Evolutionary conservation across 2,329 filamentous ascomycete species (phyloP), one percentile per base, ranked within the genome.

Genomic region (Clarireedia hainanense): DNA sequence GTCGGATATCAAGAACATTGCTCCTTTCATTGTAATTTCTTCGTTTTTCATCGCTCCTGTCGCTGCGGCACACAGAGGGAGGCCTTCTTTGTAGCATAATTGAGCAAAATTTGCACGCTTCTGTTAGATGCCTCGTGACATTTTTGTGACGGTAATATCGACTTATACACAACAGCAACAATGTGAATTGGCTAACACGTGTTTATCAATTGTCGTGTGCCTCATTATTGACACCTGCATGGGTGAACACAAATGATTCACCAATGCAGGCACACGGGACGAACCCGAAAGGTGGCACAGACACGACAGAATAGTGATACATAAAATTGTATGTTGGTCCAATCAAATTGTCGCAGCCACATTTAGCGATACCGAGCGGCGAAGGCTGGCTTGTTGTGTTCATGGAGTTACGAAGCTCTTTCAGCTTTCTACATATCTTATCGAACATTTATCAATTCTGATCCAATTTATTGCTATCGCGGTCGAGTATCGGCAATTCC

Each of bases 61-160:
- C 57, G 60, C 64, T 64, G 58, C 52, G 57, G 42, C 58, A 57
- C 60, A 57, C 56, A 51, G 49, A 43, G 59, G 55, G 56, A 52
- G 53, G 58, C 60, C 56, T 60, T 63, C 49, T 50, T 51, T 64
- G 64, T 65, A 65, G 61, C 63, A 63, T 64, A 66, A 60, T 63
- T 59, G 15, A 42, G 9, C 39, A 42, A 42, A 42, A 14, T 42
- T 42, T 42, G 39, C 39, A 42, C 39, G 20, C 20, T 42, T 42
- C 39, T 5, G 9, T 12, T 9, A 3, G 10, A 34, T 34, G 30
- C 30, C 30, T 10, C 4, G 30, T 34, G 30, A 34, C 10, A 34
- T 34, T 34, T 7, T 34, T 12, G 30, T 34, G 30, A 34, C 20
- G 20, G 20, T 20, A 20, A 20, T 20, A 20, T 20, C 20, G 20